Evolutionary conservation across 805 yeast genomes (phyloP), one percentile per base, ranked within the genome.

Genomic region (Barnettozyma populi): DNA sequence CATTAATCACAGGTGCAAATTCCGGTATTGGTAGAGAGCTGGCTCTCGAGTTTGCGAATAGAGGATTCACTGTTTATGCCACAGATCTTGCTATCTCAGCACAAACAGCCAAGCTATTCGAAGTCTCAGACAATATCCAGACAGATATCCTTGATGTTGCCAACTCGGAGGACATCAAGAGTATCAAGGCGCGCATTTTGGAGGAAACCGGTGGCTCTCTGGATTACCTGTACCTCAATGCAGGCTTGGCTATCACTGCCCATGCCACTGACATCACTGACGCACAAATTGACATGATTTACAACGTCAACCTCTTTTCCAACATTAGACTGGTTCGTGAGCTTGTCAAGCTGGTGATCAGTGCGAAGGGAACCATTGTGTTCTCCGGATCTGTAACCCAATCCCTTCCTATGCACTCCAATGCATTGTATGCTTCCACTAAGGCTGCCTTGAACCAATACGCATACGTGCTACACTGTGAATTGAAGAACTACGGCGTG

Each of bases 21-120:
- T 70, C 78, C 0, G 85, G 86, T 11, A 80, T 80, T 49, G 86
- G 86, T 0, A 70, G 64, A 48, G 71, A 72, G 14, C 56, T 78
- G 6, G 69, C 79, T 6, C 55, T 65, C n/a, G 78, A 75, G 52
- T 65, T 80, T 42, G 67, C 72, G 24, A 54, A 57, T 19, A 63
- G 71, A 35, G 76, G 75, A 0, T 73, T 65, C 55, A 57, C 54
- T 25, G 68, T 71, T 4, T 66, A 64, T 45, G 74, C 72, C 7
- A 56, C 69, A 20, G 69, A 70, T n/a, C 32, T 56, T 19, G 43
- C 55, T 18, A 62, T 62, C 44, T 65, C 67, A 0, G 57, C 64
- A 13, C 62, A 62, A 32, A 58, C 69, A 1, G 40, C 60, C 21
- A 36, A 36, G 6, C 57, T 54, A 7, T 66, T 65, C 37, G 27